Evolutionary conservation across 208 protist genomes (phyloP).

Genomic region (Herpetomonas muscarum): DNA sequence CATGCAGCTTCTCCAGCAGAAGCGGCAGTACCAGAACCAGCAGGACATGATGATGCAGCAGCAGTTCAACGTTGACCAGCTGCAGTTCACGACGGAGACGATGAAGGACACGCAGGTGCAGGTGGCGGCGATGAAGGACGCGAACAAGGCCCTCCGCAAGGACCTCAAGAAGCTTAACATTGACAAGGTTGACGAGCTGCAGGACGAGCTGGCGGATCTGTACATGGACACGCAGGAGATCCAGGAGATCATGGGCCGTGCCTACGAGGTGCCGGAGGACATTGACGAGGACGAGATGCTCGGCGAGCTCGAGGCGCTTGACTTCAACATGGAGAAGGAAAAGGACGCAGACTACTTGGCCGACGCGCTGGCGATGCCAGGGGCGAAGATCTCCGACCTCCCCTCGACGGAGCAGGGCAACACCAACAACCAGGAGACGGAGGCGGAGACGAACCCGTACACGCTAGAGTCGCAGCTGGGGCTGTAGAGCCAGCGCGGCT

Average conservation of each 20-base stretch:
- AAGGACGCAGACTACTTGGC: constrained; percentile 77
- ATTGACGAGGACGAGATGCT: constrained; percentile 92
- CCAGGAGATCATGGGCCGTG: constrained; percentile 89
- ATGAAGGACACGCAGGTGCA: constrained; percentile 91
- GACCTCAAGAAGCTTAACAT: constrained; percentile 85
- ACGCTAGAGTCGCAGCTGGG: constrained; percentile 85
- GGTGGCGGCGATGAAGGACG: constrained; percentile 86
- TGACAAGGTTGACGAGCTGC: constrained; percentile 78
- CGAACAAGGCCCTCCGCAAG: constrained; percentile 80
- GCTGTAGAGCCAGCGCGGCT: constrained; percentile 27
- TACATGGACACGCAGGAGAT: constrained; percentile 92
- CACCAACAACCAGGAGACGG: constrained; percentile 15
- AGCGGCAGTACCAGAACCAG: constrained; percentile 91
- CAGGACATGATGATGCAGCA: constrained; percentile 88
- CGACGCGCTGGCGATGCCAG: constrained; percentile 74
- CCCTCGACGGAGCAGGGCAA: constrained; percentile 27
- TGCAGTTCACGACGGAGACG: constrained; percentile 87
- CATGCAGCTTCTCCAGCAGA: constrained; percentile 89
- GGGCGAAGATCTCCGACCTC: constrained; percentile 48
- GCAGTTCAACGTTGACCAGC: constrained; percentile 93
- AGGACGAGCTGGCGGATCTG: constrained; percentile 88
- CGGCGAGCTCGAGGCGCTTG: constrained; percentile 84
- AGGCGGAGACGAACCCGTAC: constrained; percentile 68
- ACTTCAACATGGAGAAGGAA: constrained; percentile 77
- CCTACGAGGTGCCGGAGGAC: constrained; percentile 88